Percentiles rank a stretch among this genome's conserved stretches.
phyloP scores from a whole-genome alignment of 305 asterid genomes.

The Lippia alba region DNA sequence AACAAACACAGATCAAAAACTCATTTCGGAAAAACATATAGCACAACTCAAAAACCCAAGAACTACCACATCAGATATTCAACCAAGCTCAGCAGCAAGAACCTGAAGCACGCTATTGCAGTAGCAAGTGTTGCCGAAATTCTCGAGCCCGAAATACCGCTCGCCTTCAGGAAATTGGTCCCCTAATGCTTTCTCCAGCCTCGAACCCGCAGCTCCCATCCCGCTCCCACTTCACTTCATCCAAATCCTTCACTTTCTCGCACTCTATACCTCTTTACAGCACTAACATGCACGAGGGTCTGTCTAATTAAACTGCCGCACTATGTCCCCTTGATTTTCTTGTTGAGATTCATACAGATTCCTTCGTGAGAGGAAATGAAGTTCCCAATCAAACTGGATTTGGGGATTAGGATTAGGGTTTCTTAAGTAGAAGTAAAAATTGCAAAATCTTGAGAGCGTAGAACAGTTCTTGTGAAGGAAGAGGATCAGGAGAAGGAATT shows the following conservation, averaged over 20 bases:
- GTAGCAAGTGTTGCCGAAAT: slow-evolving; percentile 71
- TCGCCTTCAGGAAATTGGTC: slow-evolving; percentile 77
- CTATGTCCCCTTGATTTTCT: not conserved
- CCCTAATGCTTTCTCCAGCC: slow-evolving; percentile 67
- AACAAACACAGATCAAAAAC: not conserved
- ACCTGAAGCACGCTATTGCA: slow-evolving; percentile 79
- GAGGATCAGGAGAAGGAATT: not conserved
- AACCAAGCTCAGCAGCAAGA: slow-evolving; percentile 27
- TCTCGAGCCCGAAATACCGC: slow-evolving; percentile 67
- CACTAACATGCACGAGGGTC: not conserved
- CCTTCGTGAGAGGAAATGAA: not conserved
- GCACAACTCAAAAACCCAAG: slow-evolving; percentile 19
- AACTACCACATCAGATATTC: slow-evolving; percentile 15
- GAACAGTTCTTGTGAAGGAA: not conserved
- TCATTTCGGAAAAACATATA: slow-evolving; percentile 17
- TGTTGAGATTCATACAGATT: not conserved
- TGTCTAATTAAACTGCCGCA: slow-evolving; percentile 1
- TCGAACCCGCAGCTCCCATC: slow-evolving; percentile 75
- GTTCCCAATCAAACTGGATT: not conserved
- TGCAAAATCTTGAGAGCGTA: not conserved
- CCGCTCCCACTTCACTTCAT: slow-evolving; percentile 55
- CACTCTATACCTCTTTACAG: not conserved
- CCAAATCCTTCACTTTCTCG: slow-evolving; percentile 30
- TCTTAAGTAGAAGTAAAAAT: not conserved
- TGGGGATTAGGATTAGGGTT: not conserved